Evolutionary conservation across 306 rosid genomes (phyloP).

Genomic region (Leucaena leucocephala): DNA sequence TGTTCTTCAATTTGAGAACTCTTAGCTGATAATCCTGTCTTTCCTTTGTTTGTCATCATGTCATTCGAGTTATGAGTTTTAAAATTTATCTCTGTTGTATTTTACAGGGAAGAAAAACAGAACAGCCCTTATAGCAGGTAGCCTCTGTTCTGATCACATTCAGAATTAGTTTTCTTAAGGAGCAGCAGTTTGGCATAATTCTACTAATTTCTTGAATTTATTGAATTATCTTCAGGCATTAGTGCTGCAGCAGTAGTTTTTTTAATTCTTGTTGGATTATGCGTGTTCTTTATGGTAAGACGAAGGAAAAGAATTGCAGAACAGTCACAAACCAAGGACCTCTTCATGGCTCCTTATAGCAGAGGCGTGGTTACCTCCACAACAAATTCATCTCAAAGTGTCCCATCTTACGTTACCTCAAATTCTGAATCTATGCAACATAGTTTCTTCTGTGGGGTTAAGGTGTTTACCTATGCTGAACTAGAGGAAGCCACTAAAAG

Average conservation of each 20-base stretch:
- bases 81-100: not conserved
- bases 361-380: constrained; percentile 42
- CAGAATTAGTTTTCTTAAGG: not conserved
- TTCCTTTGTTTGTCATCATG: not conserved
- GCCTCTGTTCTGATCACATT: not conserved
- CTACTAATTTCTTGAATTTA: constrained; percentile 29
- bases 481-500: constrained; percentile 75
- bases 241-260: constrained; percentile 47
- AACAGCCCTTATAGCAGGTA: constrained; percentile 32
- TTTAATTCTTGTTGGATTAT: constrained; percentile 39
- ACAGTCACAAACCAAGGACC: constrained; percentile 48
- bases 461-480: constrained; percentile 71
- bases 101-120: constrained; percentile 8
- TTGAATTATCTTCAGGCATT: constrained; percentile 51
- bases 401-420: constrained; percentile 63
- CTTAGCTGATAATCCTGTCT: not conserved
- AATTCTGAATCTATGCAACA: constrained; percentile 46
- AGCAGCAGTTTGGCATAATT: not conserved
- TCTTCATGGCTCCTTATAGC: constrained; percentile 57
- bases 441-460: constrained; percentile 69
- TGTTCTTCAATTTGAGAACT: not conserved
- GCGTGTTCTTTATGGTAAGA: constrained; percentile 7
- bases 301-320: constrained; percentile 48
- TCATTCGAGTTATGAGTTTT: constrained; percentile 2
- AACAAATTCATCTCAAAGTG: constrained; percentile 54